Base-by-base conservation (phyloP, 345 rosid genomes). In the Durio zibethinus region DNA sequence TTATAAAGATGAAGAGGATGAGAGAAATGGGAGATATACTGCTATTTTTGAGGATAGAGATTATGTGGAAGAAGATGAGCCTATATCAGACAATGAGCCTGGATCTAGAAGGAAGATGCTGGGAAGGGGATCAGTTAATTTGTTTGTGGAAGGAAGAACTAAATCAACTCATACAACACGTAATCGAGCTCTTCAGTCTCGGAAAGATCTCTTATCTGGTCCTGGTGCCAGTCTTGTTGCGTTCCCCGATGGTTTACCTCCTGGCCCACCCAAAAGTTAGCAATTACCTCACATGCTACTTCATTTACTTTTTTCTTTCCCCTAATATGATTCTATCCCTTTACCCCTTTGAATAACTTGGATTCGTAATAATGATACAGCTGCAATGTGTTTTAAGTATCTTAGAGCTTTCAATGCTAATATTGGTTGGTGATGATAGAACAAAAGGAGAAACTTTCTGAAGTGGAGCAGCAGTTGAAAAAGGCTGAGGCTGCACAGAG, bases 401-500 rank as follows among this genome's bases (percentile, higher is more conserved):
- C 45, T 4, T 14, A 18, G 52, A 65, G 45, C 45, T 52, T 52
- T 23, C 47, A 40, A 66, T 23, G 42, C 47, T 71, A 31, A 67
- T 68, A 20, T 60, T 56, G 29, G 25, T 33, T 70, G 72, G 43
- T 74, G 36, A 21, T 74, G 66, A 33, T 82, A 92, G 95, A 87
- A 76, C 92, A 84, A 79, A 92, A 89, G 77, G 93, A 86, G 82
- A 89, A 88, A 76, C 97, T 88, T 56, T 80, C 95, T 14, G 93
- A 90, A 72, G 83, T 88, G 43, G 97, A 92, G 82, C 90, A 83
- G 82, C 97, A 92, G 79, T 64, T 85, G 75, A 92, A 89, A 88
- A 90, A 87, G 80, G 84, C 87, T 0, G 92, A 89, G 83, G 91
- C 92, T 77, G 91, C 91, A 23, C 93, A 88, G 85, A 90, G 92